phyloP scores from a whole-genome alignment of 768 basidiomycete species.

The Boletales sp. region DNA sequence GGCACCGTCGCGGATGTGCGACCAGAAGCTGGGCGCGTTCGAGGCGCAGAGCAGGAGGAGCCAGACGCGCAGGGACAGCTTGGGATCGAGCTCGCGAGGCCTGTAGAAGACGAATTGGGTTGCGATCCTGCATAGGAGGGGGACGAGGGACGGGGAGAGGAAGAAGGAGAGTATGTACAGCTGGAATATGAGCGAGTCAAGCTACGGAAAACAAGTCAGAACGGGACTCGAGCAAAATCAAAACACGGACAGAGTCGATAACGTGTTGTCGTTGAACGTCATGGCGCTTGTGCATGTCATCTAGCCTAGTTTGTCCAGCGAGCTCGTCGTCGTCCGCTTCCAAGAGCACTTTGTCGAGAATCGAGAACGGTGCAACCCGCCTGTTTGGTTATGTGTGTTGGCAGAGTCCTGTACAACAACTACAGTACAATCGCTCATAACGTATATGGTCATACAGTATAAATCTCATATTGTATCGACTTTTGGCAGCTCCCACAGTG shows the following conservation, averaged over 20 bases:
- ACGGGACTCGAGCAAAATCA: not conserved
- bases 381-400: no score
- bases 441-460: no score
- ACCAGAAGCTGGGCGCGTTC: constrained; percentile 60
- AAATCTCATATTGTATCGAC: no score
- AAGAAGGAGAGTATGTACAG: constrained; percentile 75
- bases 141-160: constrained; percentile 59
- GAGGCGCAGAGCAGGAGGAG: constrained; percentile 54
- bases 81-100: constrained; percentile 63
- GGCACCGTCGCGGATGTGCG: constrained; percentile 51
- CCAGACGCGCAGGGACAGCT: constrained; percentile 67
- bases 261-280: constrained; percentile 70
- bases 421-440: no score
- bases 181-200: constrained; percentile 69
- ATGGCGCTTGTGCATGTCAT: constrained; percentile 58
- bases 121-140: constrained; percentile 41
- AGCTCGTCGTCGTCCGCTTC: constrained; percentile 11
- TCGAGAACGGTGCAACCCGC: no score
- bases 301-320: constrained; percentile 28
- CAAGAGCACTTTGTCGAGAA: no score
- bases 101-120: constrained; percentile 65
- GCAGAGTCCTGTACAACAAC: no score
- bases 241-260: constrained; percentile 54
- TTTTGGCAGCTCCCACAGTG: no score
- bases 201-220: constrained; percentile 36